These are phyloP conservation scores for Paramecium primaurelia DNA, from an alignment of 73 alveolate species.

Conservation along the genomic window DNA sequence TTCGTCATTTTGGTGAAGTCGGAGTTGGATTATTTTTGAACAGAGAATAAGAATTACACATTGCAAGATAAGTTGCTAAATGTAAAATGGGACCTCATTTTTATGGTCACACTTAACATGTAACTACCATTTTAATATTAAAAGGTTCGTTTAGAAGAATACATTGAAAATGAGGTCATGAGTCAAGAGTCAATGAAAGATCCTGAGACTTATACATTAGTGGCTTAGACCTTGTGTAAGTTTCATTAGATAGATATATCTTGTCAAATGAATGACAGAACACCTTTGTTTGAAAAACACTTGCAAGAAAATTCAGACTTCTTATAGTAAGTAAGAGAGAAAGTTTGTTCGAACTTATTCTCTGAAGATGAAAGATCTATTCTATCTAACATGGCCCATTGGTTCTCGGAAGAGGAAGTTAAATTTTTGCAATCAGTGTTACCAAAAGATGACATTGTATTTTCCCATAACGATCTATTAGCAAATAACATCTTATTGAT, in stretches of 20 bases:
- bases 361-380: background rate
- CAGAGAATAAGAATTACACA: constrained; percentile 41
- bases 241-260: constrained; percentile 47
- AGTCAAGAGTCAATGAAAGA: constrained; percentile 53
- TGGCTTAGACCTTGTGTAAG: constrained; percentile 47
- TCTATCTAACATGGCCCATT: background rate
- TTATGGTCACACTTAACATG: constrained; percentile 43
- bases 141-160: constrained; percentile 57
- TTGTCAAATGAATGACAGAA: background rate
- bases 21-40: constrained; percentile 55
- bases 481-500: constrained; percentile 51
- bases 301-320: background rate
- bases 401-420: constrained; percentile 51
- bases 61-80: constrained; percentile 39
- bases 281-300: constrained; percentile 17
- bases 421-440: background rate
- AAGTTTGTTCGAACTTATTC: background rate
- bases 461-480: constrained; percentile 60
- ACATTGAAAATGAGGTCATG: constrained; percentile 28
- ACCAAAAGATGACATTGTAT: constrained; percentile 45
- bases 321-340: background rate
- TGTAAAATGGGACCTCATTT: constrained; percentile 48
- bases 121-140: background rate
- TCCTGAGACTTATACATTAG: background rate
- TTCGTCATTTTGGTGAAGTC: constrained; percentile 60